These are phyloP conservation scores for Euphrasia arctica DNA, from an alignment of 305 asterid genomes.

Conservation along the genomic window DNA sequence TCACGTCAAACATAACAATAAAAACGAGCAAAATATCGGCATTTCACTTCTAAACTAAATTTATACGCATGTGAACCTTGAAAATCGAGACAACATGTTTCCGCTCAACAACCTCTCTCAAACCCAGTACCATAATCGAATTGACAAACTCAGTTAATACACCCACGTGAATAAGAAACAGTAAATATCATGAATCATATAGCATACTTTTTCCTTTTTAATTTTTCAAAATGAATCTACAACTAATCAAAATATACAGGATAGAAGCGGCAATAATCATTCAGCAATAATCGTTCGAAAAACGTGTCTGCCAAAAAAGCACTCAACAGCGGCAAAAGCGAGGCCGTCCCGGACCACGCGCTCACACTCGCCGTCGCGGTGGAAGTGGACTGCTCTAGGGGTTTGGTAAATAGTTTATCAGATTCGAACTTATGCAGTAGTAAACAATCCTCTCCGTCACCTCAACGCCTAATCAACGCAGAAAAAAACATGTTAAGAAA, in stretches of 20 bases:
- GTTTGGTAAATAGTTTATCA: conserved; percentile 67
- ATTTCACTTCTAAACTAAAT: too few species aligned
- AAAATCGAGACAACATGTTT: too few species aligned
- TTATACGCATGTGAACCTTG: too few species aligned
- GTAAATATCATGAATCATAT: too few species aligned
- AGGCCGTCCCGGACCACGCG: conserved; percentile 57
- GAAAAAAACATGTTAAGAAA: background rate
- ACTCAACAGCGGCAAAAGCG: conserved; percentile 63
- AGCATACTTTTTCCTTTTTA: background rate
- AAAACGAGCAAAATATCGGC: too few species aligned
- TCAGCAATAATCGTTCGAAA: conserved; percentile 59
- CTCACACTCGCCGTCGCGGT: conserved; percentile 63
- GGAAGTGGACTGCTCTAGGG: conserved; percentile 68
- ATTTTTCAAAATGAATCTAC: background rate
- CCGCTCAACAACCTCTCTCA: too few species aligned
- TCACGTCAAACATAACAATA: too few species aligned
- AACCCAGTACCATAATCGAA: too few species aligned
- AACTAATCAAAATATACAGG: conserved; percentile 56
- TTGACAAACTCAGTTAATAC: too few species aligned
- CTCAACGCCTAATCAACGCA: conserved; percentile 48
- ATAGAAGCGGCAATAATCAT: conserved; percentile 47
- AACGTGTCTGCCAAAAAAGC: conserved; percentile 67
- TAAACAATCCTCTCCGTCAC: conserved; percentile 77
- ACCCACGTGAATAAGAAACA: conserved; percentile 1
- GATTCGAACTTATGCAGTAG: conserved; percentile 61